These are phyloP conservation scores for Arthrobotrys conoides DNA, from an alignment of 2,329 filamentous ascomycete species.

Conservation along the genomic window DNA sequence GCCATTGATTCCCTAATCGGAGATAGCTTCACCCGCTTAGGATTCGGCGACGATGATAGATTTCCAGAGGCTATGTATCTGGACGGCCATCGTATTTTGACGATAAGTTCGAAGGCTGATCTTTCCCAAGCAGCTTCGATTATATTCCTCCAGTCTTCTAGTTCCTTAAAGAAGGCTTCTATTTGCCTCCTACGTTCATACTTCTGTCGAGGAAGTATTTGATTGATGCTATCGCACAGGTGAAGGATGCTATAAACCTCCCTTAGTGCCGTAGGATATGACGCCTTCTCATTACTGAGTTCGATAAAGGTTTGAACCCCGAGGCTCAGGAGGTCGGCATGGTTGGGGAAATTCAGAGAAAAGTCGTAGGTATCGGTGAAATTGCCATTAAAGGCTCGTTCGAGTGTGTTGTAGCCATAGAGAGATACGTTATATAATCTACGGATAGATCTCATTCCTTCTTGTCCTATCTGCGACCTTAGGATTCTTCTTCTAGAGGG, in stretches of 20 bases:
- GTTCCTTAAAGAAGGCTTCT: conserved; percentile 40
- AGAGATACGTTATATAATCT: conserved; percentile 53
- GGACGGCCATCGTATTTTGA: conserved; percentile 53
- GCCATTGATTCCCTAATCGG: background rate
- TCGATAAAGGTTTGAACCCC: conserved; percentile 56
- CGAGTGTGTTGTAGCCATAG: conserved; percentile 51
- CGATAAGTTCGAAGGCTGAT: conserved; percentile 40
- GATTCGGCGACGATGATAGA: background rate
- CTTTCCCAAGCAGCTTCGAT: conserved; percentile 44
- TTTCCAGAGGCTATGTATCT: background rate
- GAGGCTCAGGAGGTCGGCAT: conserved; percentile 46
- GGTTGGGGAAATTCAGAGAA: conserved; percentile 51
- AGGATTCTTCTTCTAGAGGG: conserved; percentile 41
- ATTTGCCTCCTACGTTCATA: conserved; percentile 34
- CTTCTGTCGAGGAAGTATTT: conserved; percentile 45
- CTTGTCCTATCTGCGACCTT: conserved; percentile 47
- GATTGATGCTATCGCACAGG: conserved; percentile 53
- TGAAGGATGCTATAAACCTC: conserved; percentile 58
- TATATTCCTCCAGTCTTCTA: conserved; percentile 54
- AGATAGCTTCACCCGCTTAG: conserved; percentile 8
- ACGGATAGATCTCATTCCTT: conserved; percentile 52
- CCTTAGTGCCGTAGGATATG: conserved; percentile 46
- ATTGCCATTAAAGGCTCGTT: conserved; percentile 35
- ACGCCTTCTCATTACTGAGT: conserved; percentile 48
- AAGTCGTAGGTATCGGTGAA: conserved; percentile 49